Base-by-base conservation (phyloP, 345 rosid genomes). In the Bruguiera sexangula region DNA sequence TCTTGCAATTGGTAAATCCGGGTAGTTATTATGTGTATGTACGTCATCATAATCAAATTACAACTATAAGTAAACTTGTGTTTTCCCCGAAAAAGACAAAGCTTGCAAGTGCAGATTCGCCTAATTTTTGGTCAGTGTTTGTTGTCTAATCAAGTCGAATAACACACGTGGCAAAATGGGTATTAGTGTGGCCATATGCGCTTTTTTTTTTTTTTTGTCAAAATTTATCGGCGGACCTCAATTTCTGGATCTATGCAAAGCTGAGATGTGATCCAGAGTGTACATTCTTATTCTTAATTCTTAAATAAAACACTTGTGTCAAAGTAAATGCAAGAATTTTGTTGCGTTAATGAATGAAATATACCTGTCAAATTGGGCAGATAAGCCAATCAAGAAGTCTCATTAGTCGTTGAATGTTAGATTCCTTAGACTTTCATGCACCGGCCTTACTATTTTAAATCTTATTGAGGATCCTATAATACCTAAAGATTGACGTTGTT, bases 121-220 rank as follows among this genome's bases (percentile, higher is more conserved):
- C 75, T 46, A 58, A 69, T 66, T 39, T 2, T 27, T 10, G 24
- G n/a, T 16, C 43, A 37, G 43, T 15, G 50, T 34, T 2, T 8
- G 9, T 34, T 34, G 37, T 43, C 19, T 15, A 43, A 43, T 43
- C 57, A 48, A 48, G 5, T 46, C 9, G 22, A 30, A 39, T 55
- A 26, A 6, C 11, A 24, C 50, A 57, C 59, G 60, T 48, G 74
- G 64, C 71, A 24, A 19, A 1, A 24, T 54, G 68, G 69, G 75
- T 24, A 24, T 56, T 27, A 15, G 11, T 2, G 13, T 24, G 31
- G 18, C 29, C 8, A 56, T 24, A 13, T 24, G 19, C 30, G 48
- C 1, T 9, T 15, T 15, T 43, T 43, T 56, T 3, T 39, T 1
- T 2, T 10, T 39, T 11, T 55, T 43, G 60, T 56, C 30, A 55